Conservation (phyloP, 768 basidiomycete genomes). For the Dioszegia hungarica region DNA sequence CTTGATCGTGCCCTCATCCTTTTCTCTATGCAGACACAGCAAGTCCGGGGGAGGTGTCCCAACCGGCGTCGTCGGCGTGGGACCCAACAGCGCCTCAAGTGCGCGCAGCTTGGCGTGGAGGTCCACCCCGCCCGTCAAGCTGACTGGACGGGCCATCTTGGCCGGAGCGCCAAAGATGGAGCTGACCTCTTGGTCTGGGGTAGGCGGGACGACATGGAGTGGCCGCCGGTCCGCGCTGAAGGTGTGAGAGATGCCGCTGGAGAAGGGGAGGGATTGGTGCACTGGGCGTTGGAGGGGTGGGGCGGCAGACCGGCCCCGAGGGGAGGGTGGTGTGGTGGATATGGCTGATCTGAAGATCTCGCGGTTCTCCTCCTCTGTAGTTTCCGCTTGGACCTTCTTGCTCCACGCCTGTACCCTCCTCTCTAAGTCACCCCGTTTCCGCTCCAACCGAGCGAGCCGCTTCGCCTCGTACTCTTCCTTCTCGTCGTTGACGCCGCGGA, state of each 20-base stretch:
- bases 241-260: background rate
- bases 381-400: background rate
- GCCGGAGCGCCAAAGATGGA: background rate
- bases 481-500: background rate
- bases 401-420: background rate
- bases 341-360: background rate
- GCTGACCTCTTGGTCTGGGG: background rate
- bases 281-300: background rate
- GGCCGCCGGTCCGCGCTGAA: background rate
- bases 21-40: background rate
- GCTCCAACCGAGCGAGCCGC: background rate
- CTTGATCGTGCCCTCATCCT: background rate
- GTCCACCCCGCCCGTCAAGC: slow-evolving; percentile 2
- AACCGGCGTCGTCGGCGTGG: background rate
- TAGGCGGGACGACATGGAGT: background rate
- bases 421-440: slow-evolving; percentile 6
- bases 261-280: background rate
- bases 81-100: slow-evolving; percentile 1
- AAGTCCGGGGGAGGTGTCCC: background rate
- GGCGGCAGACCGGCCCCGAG: background rate
- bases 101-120: background rate
- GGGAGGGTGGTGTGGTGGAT: background rate
- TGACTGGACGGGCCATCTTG: background rate
- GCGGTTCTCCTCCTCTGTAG: background rate
- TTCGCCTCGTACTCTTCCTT: slow-evolving; percentile 12